Conservation (phyloP, 2,329 filamentous ascomycete genomes). For the Cladosporium velox region DNA sequence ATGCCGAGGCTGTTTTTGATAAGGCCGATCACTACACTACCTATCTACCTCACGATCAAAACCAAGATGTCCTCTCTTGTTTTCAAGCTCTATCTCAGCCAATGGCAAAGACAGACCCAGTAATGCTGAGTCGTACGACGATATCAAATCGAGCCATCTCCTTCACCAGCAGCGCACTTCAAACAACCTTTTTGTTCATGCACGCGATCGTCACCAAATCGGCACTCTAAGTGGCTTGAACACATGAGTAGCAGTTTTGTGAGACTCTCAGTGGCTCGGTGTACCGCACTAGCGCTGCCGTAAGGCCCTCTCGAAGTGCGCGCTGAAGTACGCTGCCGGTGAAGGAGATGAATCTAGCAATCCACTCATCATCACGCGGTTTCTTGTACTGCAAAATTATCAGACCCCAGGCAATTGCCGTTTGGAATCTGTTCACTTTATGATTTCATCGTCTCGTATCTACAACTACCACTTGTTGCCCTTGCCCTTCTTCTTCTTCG, state of each 20-base stretch:
- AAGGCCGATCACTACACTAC: not conserved
- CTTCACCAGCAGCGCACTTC: too few relatives aligned
- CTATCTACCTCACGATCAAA: not conserved
- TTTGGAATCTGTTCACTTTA: not conserved
- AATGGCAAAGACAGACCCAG: not conserved
- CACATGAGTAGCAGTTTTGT: too few relatives aligned
- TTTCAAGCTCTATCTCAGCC: not conserved
- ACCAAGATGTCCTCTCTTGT: not conserved
- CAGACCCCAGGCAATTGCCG: not conserved
- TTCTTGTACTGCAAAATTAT: not conserved
- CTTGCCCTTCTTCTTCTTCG: constrained; percentile 42
- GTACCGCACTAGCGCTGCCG: too few relatives aligned
- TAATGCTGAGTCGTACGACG: not conserved
- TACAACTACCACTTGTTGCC: constrained; percentile 19
- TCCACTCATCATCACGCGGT: not conserved
- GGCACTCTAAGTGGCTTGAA: too few relatives aligned
- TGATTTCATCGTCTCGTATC: not conserved
- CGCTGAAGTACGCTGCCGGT: too few relatives aligned
- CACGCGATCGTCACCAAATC: too few relatives aligned
- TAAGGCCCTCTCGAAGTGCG: too few relatives aligned
- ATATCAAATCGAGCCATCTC: not conserved
- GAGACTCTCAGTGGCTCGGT: too few relatives aligned
- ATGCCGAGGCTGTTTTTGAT: not conserved
- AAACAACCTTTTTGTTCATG: too few relatives aligned
- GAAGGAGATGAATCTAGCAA: not conserved